phyloP scores from a whole-genome alignment of 441 rosid species.

The Eutrema salsugineum region DNA sequence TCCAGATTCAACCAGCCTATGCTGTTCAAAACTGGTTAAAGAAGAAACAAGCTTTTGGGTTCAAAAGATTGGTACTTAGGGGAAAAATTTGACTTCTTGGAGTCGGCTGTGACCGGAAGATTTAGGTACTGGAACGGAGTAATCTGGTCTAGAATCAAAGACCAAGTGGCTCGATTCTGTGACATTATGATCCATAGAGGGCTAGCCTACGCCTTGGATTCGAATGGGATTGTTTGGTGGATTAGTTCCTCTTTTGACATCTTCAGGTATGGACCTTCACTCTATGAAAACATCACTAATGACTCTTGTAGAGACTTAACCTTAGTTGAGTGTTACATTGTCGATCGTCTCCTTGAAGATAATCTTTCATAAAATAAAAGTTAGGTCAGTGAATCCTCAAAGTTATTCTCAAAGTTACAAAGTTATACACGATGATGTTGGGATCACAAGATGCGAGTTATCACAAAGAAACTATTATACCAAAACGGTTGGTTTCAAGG shows the following conservation, averaged over 20 bases:
- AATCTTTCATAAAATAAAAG: not conserved
- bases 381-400: too few species aligned
- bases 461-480: not conserved
- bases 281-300: not conserved
- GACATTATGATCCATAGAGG: slow-evolving; percentile 23
- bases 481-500: slow-evolving; percentile 13
- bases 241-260: slow-evolving; percentile 15
- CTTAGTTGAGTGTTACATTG: slow-evolving; percentile 24
- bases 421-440: not conserved
- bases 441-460: not conserved
- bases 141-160: not conserved
- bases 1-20: not conserved
- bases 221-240: slow-evolving; percentile 24
- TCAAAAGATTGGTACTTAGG: not conserved
- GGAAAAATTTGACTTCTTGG: not conserved
- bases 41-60: not conserved
- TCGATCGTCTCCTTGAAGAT: slow-evolving; percentile 10
- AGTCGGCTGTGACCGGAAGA: not conserved
- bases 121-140: not conserved
- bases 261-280: slow-evolving; percentile 28
- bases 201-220: slow-evolving; percentile 20
- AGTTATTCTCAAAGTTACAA: too few species aligned
- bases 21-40: not conserved
- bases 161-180: not conserved
- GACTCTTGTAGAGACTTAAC: not conserved